These are phyloP conservation scores for Trichoderma asperelloides DNA, from an alignment of 495 filamentous ascomycete species.

Conservation along the genomic window DNA sequence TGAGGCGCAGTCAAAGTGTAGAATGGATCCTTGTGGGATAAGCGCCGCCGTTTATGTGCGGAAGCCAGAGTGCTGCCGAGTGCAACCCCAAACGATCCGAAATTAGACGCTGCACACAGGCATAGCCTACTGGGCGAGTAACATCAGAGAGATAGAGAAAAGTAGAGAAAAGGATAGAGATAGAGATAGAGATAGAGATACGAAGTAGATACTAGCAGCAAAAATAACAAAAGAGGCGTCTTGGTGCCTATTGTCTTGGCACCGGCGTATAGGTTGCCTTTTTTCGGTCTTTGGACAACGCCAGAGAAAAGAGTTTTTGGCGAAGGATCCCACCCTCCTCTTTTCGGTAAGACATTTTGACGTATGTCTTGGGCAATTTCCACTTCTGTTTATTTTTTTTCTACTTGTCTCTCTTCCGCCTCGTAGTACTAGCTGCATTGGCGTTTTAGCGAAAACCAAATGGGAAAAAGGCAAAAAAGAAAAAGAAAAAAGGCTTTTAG, in stretches of 20 bases:
- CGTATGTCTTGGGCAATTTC: too few species aligned
- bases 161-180: not conserved
- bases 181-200: not conserved
- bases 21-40: not conserved
- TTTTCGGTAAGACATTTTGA: not conserved
- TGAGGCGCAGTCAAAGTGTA: not conserved
- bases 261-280: not conserved
- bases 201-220: not conserved
- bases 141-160: not conserved
- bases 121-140: not conserved
- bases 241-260: not conserved
- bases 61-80: not conserved
- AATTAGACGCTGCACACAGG: not conserved
- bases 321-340: not conserved
- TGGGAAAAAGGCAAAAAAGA: too few species aligned
- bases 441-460: too few species aligned
- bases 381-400: too few species aligned
- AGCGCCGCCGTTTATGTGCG: not conserved
- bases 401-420: too few species aligned
- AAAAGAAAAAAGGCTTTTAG: too few species aligned
- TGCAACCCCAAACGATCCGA: not conserved
- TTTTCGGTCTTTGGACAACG: not conserved
- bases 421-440: too few species aligned
- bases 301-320: not conserved
- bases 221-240: not conserved